phyloP scores from a whole-genome alignment of 495 filamentous ascomycete species.

The Aspergillus sclerotioniger region DNA sequence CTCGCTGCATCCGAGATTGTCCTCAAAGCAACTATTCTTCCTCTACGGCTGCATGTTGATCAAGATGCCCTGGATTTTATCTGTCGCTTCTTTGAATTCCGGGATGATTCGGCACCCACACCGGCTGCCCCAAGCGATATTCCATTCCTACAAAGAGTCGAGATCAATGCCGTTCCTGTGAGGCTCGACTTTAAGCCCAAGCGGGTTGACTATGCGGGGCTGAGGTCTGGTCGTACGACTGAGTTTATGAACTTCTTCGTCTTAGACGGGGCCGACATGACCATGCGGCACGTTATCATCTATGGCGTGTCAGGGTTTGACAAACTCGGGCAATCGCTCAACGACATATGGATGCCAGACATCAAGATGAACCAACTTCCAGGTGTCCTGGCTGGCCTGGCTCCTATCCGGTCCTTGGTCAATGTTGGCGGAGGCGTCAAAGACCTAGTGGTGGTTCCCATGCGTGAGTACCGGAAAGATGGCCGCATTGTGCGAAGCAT shows the following conservation, averaged over 20 bases:
- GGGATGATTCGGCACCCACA: slow-evolving; percentile 64
- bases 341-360: slow-evolving; percentile 97
- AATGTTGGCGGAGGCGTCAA: slow-evolving; percentile 85
- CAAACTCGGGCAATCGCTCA: slow-evolving; percentile 78
- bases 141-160: slow-evolving; percentile 86
- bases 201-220: slow-evolving; percentile 86
- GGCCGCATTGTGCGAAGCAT: slow-evolving; percentile 89
- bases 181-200: slow-evolving; percentile 98
- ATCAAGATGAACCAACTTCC: slow-evolving; percentile 88
- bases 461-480: slow-evolving; percentile 90
- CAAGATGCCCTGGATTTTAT: slow-evolving; percentile 98
- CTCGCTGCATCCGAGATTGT: slow-evolving; percentile 89
- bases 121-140: slow-evolving; percentile 61
- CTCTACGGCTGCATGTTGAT: slow-evolving; percentile 90
- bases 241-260: slow-evolving; percentile 99
- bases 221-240: slow-evolving; percentile 95
- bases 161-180: slow-evolving; percentile 78
- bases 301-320: slow-evolving; percentile 92
- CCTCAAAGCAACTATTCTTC: slow-evolving; percentile 78
- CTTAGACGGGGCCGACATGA: slow-evolving; percentile 83
- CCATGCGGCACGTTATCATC: slow-evolving; percentile 82
- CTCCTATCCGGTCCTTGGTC: slow-evolving; percentile 81
- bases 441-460: slow-evolving; percentile 82
- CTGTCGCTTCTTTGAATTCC: slow-evolving; percentile 96
- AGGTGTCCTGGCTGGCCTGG: slow-evolving; percentile 83